Conservation (phyloP, 305 asterid genomes). For the Solanum hybrid region DNA sequence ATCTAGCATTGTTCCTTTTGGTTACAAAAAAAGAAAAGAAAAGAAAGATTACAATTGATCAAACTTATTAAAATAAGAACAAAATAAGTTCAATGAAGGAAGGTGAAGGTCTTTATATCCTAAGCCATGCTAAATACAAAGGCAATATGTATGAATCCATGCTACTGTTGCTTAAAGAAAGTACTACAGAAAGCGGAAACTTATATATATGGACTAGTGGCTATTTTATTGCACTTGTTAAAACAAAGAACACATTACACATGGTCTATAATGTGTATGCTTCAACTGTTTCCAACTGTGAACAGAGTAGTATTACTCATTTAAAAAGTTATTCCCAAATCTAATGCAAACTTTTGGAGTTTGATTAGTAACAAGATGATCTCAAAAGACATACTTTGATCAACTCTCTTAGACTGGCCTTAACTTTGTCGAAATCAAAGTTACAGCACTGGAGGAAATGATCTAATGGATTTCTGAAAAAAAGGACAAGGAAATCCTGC, state of each 20-base stretch:
- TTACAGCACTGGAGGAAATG: slow-evolving; percentile 84
- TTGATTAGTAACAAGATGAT: neutral
- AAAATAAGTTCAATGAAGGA: neutral
- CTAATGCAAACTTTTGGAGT: neutral
- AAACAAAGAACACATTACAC: too few species aligned
- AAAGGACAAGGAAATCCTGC: slow-evolving; percentile 94
- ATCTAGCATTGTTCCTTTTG: slow-evolving; percentile 87
- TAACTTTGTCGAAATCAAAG: slow-evolving; percentile 86
- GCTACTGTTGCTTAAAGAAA: neutral
- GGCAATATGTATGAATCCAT: too few species aligned
- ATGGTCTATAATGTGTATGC: neutral
- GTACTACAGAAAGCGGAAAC: neutral
- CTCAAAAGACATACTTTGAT: slow-evolving; percentile 52
- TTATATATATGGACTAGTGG: neutral
- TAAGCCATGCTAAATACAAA: neutral
- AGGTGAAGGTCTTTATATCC: neutral
- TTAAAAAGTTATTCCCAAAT: neutral
- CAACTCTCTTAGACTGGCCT: slow-evolving; percentile 83
- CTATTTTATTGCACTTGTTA: too few species aligned
- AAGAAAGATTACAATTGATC: neutral
- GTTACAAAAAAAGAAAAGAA: neutral
- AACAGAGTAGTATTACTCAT: neutral
- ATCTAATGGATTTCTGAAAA: slow-evolving; percentile 80
- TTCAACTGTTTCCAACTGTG: neutral
- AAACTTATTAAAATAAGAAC: too few species aligned